Evolutionary conservation across 306 rosid genomes (phyloP), one percentile per base, ranked within the genome.

Genomic region (Lagenaria siceraria): DNA sequence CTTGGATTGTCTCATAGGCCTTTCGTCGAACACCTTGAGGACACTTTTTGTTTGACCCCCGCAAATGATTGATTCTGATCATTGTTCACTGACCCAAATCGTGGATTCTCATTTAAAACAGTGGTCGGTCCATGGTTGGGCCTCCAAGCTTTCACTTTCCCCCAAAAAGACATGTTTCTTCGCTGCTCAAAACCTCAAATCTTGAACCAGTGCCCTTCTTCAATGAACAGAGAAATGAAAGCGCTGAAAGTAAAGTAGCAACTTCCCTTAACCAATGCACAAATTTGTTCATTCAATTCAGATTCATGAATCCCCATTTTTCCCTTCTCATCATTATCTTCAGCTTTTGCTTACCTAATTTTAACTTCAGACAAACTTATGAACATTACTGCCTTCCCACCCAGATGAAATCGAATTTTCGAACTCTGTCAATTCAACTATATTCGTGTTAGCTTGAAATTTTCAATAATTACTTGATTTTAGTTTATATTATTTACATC

Each of bases 111-210:
- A 46, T 27, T 71, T 48, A 49, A 73, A 73, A 51, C 48, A 73
- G 42, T 71, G 24, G 6, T 27, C 24, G 15, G 77, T 31, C 14
- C 27, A n/a, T 68, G 53, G 10, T 68, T 68, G 14, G 46, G 53
- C 11, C 9, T 40, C 55, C 15, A 10, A 27, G 60, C 56, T 29
- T 73, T 73, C 77, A 31, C 77, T 27, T 48, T 31, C 48, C 58
- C 77, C 77, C 77, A 73, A 52, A 73, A 51, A 51, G 77, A 73
- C 62, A 73, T 73, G 77, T 73, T 73, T 73, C 62, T 33, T 73
- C 13, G 43, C 18, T 25, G 52, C 31, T 66, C 31, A 66, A 70
- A 13, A 72, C 59, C 59, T 49, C 60, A 72, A 48, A 49, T 51
- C 77, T 29, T 7, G 40, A 73, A 51, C 58, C 62, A 29, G 29